A percentile compares a stretch with the other conserved stretches of the same genome.
phyloP scores from a whole-genome alignment of 805 yeast genomes.

The Jamesozyma gamospora region DNA sequence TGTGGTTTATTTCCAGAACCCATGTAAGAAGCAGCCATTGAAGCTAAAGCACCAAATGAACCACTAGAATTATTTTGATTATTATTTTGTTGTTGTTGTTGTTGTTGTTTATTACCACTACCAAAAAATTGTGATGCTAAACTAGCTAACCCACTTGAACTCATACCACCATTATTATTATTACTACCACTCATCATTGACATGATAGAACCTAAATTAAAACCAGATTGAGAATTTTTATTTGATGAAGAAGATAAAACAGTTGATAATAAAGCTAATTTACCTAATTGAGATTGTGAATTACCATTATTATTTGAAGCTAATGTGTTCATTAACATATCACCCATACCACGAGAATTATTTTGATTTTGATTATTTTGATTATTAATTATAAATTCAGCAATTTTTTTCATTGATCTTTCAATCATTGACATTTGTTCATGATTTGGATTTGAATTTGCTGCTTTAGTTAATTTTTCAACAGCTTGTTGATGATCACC shows the following conservation, averaged over 20 bases:
- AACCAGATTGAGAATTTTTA: slow-evolving; percentile 8
- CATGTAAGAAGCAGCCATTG: slow-evolving; percentile 14
- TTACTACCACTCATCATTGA: slow-evolving; percentile 14
- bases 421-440: slow-evolving; percentile 19
- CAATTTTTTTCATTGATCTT: slow-evolving; percentile 13
- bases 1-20: slow-evolving; percentile 1
- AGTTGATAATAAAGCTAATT: slow-evolving; percentile 22
- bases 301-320: slow-evolving; percentile 16
- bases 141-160: slow-evolving; percentile 15
- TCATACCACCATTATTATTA: slow-evolving; percentile 10
- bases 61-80: slow-evolving; percentile 5
- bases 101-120: slow-evolving; percentile 2
- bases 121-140: slow-evolving; percentile 22
- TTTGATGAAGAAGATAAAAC: slow-evolving; percentile 9
- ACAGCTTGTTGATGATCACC: slow-evolving; percentile 24
- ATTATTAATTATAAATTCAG: slow-evolving; percentile 13
- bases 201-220: slow-evolving; percentile 15
- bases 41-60: slow-evolving; percentile 14
- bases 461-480: slow-evolving; percentile 20
- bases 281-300: slow-evolving; percentile 22
- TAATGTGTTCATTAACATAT: slow-evolving; percentile 15
- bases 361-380: not conserved
- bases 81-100: slow-evolving; percentile 6
- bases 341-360: slow-evolving; percentile 13
- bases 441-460: slow-evolving; percentile 16